Evolutionary conservation across 2,329 filamentous ascomycete genomes (phyloP).

Genomic region (Fusarium sacchari): DNA sequence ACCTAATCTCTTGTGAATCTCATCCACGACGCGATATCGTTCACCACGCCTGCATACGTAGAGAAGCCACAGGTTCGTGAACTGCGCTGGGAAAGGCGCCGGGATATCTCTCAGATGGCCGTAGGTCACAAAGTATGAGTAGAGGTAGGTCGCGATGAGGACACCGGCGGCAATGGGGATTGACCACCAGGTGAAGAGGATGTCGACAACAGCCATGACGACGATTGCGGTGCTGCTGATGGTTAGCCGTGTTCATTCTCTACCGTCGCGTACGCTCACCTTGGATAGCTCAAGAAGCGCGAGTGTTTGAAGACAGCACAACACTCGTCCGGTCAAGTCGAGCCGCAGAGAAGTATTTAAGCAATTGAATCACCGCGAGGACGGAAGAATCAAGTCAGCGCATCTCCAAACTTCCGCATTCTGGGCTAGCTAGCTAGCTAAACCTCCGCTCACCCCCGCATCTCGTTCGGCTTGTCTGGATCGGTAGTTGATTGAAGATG

Average conservation of each 20-base stretch:
- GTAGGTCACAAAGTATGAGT: slow-evolving; percentile 68
- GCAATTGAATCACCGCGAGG: not conserved
- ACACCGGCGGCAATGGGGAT: slow-evolving; percentile 58
- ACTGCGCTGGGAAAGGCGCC: slow-evolving; percentile 69
- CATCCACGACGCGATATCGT: slow-evolving; percentile 72
- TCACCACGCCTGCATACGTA: slow-evolving; percentile 71
- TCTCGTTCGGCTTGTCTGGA: not conserved
- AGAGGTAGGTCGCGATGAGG: slow-evolving; percentile 64
- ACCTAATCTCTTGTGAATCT: slow-evolving; percentile 78
- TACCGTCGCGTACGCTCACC: not conserved
- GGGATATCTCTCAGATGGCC: slow-evolving; percentile 64
- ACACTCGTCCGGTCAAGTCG: not conserved
- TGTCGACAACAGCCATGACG: slow-evolving; percentile 46
- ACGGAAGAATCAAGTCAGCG: not conserved
- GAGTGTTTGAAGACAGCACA: not conserved
- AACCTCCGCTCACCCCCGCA: slow-evolving; percentile 23
- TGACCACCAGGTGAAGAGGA: slow-evolving; percentile 57
- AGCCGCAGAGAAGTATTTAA: not conserved
- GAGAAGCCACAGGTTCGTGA: slow-evolving; percentile 85
- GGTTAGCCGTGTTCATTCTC: not conserved
- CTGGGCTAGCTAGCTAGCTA: not conserved
- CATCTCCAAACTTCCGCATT: not conserved
- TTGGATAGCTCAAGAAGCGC: not conserved
- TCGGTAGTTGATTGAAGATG: slow-evolving; percentile 5
- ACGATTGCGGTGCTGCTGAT: not conserved